Evolutionary conservation across 805 yeast genomes (phyloP).

Genomic region (Lipomyces yamadae): DNA sequence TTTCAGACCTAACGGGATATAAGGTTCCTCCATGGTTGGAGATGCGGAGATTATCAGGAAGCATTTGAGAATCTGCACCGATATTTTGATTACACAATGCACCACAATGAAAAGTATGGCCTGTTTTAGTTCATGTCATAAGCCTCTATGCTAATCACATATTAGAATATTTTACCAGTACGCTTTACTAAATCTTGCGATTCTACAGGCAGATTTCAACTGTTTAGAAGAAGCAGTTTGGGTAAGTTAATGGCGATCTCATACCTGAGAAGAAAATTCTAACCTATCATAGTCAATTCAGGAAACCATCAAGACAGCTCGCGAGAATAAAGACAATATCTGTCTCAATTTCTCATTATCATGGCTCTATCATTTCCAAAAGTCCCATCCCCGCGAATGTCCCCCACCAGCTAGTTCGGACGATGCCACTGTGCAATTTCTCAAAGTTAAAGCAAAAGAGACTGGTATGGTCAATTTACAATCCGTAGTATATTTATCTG

Average conservation of each 20-base stretch:
- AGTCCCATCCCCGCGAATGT: constrained; percentile 63
- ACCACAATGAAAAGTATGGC: constrained; percentile 46
- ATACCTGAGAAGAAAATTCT: neutral
- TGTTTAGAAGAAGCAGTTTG: constrained; percentile 66
- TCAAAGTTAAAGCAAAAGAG: constrained; percentile 60
- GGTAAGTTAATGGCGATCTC: neutral
- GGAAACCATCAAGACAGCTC: constrained; percentile 84
- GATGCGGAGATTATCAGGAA: constrained; percentile 57
- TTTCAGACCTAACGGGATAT: neutral
- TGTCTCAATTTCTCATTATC: constrained; percentile 74
- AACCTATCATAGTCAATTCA: constrained; percentile 61
- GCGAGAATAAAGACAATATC: constrained; percentile 77
- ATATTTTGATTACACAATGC: constrained; percentile 76
- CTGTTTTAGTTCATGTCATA: neutral
- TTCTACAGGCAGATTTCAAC: constrained; percentile 70
- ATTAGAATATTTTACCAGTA: constrained; percentile 63
- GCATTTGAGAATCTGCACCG: constrained; percentile 60
- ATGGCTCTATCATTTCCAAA: constrained; percentile 74
- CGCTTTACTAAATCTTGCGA: constrained; percentile 73
- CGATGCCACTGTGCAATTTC: constrained; percentile 68
- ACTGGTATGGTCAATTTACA: constrained; percentile 28
- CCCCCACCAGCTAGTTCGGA: constrained; percentile 60
- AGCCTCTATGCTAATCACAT: neutral
- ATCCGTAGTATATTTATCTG: constrained; percentile 69
- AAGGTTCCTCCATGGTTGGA: constrained; percentile 56